phyloP scores from a whole-genome alignment of 441 rosid genomes.

The Populus hybrid region DNA sequence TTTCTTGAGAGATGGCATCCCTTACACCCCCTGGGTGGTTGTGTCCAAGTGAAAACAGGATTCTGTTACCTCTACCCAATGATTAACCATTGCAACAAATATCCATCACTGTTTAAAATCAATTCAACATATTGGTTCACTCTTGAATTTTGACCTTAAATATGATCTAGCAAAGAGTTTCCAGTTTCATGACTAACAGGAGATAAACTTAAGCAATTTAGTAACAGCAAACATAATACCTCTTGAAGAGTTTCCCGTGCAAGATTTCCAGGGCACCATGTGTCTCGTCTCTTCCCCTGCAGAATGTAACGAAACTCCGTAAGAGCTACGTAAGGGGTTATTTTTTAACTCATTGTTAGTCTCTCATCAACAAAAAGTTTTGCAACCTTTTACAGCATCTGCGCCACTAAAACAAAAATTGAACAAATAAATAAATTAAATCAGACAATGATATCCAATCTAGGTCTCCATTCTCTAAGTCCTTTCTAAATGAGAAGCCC shows the following conservation, averaged over 20 bases:
- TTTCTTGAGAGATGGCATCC: not conserved
- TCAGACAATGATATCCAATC: not conserved
- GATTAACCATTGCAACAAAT: not conserved
- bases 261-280: constrained; percentile 85
- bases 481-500: too few relatives aligned
- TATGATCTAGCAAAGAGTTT: constrained; percentile 2
- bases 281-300: constrained; percentile 85
- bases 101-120: not conserved
- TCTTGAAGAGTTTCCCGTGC: constrained; percentile 47
- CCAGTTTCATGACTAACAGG: not conserved
- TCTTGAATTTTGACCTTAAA: not conserved
- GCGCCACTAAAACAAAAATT: not conserved
- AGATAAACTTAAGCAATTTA: not conserved
- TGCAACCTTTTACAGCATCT: not conserved
- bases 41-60: too few relatives aligned
- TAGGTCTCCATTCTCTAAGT: too few relatives aligned
- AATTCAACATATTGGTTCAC: not conserved
- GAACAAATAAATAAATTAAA: not conserved
- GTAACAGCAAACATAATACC: constrained; percentile 35
- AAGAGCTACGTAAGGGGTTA: constrained; percentile 12
- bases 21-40: not conserved
- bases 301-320: constrained; percentile 21
- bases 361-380: not conserved
- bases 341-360: not conserved
- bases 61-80: not conserved